Conservation (phyloP, 2,329 filamentous ascomycete genomes). For the Paracamarosporium sp. region DNA sequence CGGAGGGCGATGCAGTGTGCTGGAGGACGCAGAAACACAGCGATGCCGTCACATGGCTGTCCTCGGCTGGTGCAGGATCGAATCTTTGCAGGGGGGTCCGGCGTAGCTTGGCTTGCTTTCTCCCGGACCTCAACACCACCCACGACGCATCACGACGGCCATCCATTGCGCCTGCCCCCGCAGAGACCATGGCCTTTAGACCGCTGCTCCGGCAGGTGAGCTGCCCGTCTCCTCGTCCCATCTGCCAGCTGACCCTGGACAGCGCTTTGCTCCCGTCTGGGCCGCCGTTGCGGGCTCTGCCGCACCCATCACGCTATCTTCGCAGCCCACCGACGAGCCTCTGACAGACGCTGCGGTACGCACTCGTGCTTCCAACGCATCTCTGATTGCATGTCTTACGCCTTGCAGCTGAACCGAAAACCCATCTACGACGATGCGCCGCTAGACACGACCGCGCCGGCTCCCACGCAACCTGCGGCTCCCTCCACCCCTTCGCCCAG, state of each 20-base stretch:
- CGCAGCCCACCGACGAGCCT: conserved; percentile 56
- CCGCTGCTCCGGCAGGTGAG: conserved; percentile 61
- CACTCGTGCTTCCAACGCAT: background rate
- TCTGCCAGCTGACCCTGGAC: conserved; percentile 21
- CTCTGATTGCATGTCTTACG: conserved; percentile 3
- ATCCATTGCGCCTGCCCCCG: conserved; percentile 43
- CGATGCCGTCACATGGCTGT: conserved; percentile 7
- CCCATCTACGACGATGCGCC: conserved; percentile 79
- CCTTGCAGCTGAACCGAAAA: conserved; percentile 46
- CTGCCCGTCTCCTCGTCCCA: conserved; percentile 11
- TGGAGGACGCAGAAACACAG: conserved; percentile 8
- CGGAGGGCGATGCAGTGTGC: background rate
- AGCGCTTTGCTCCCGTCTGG: conserved; percentile 59
- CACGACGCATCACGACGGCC: conserved; percentile 16
- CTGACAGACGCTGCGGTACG: conserved; percentile 28
- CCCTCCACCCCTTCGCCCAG: conserved; percentile 32
- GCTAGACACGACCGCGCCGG: conserved; percentile 47
- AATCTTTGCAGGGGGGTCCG: background rate
- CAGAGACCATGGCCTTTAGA: conserved; percentile 59
- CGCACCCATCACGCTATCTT: conserved; percentile 50
- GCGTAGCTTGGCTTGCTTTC: conserved; percentile 6
- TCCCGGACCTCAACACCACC: conserved; percentile 28
- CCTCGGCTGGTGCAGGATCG: background rate
- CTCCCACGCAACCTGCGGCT: conserved; percentile 38
- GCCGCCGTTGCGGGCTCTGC: conserved; percentile 52